phyloP scores from a whole-genome alignment of 2,329 filamentous ascomycete species.

The Trichoderma pleuroti region DNA sequence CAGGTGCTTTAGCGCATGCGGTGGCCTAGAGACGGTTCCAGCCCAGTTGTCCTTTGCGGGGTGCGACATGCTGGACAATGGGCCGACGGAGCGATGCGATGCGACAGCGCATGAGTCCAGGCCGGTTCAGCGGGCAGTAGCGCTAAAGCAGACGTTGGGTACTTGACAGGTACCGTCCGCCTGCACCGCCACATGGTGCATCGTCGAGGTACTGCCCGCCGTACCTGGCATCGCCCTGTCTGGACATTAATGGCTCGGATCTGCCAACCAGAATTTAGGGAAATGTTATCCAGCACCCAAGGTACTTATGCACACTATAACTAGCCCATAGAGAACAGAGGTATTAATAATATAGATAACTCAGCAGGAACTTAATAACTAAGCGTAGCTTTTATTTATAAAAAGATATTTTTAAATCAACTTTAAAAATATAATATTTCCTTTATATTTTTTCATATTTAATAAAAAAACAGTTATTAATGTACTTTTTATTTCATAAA shows the following conservation, averaged over 20 bases:
- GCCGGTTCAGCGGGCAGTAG: background rate
- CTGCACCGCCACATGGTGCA: slow-evolving; percentile 1
- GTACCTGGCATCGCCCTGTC: too few relatives aligned
- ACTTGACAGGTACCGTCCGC: background rate
- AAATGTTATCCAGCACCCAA: too few relatives aligned
- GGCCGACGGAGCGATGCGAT: background rate
- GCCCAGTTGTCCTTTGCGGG: background rate
- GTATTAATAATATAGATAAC: too few relatives aligned
- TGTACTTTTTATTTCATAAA: too few relatives aligned
- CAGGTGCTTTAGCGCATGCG: background rate
- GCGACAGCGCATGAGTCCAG: background rate
- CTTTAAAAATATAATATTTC: too few relatives aligned
- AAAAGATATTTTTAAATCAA: too few relatives aligned
- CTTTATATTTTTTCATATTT: too few relatives aligned
- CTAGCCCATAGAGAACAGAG: too few relatives aligned
- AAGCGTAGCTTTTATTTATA: too few relatives aligned
- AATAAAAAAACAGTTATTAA: too few relatives aligned
- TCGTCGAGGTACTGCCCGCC: background rate
- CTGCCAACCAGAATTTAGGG: background rate
- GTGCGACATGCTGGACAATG: background rate
- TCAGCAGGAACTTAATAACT: too few relatives aligned
- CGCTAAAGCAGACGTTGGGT: background rate
- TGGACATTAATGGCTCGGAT: background rate
- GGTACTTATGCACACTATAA: too few relatives aligned
- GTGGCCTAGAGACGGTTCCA: background rate